Conservation (phyloP, 2,329 filamentous ascomycete species). For the Fusarium incarnatum region DNA sequence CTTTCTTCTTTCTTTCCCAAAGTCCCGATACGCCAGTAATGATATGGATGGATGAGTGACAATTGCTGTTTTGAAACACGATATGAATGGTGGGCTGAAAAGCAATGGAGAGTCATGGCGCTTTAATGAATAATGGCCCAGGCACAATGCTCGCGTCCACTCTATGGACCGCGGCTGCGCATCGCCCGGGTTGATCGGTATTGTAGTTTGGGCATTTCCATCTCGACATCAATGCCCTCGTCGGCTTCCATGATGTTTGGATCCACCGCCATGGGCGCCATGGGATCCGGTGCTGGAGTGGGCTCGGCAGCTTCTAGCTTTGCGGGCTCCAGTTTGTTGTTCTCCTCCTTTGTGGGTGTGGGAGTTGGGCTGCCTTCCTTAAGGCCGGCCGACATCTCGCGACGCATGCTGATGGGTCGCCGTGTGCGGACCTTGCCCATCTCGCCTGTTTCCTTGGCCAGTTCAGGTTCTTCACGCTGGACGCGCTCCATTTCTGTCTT, state of each 20-base stretch:
- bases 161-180: constrained; percentile 49
- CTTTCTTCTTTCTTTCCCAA: constrained; percentile 27
- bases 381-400: constrained; percentile 53
- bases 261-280: constrained; percentile 51
- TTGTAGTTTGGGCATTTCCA: constrained; percentile 54
- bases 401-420: constrained; percentile 65
- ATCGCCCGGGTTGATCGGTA: constrained; percentile 58
- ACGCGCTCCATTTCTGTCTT: constrained; percentile 69
- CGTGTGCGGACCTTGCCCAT: constrained; percentile 60
- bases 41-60: constrained; percentile 23
- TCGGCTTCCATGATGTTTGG: constrained; percentile 54
- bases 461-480: constrained; percentile 62
- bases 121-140: constrained; percentile 38
- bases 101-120: constrained; percentile 16
- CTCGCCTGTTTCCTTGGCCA: constrained; percentile 54
- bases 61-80: constrained; percentile 13
- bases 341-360: constrained; percentile 41
- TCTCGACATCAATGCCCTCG: constrained; percentile 56
- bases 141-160: constrained; percentile 36
- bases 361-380: constrained; percentile 44
- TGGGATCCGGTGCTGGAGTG: constrained; percentile 21
- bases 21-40: constrained; percentile 38
- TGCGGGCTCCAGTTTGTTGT: constrained; percentile 42
- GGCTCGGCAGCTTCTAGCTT: constrained; percentile 44
- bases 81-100: constrained; percentile 22